Conservation (phyloP, 148 eudicot genomes). For the Cornus florida region DNA sequence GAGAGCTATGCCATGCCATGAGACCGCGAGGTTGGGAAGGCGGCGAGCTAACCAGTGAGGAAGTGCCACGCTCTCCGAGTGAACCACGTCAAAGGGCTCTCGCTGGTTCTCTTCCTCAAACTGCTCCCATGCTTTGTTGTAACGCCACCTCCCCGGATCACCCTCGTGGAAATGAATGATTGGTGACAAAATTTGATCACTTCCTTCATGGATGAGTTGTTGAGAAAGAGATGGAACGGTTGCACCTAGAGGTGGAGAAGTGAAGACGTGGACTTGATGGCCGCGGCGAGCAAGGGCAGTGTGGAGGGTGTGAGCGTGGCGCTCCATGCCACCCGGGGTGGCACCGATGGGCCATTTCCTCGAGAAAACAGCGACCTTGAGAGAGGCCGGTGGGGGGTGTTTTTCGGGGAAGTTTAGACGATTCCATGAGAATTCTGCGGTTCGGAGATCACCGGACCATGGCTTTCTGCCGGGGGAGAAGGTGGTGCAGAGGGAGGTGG, state of each 20-base stretch:
- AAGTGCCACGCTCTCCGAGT: conserved; percentile 82
- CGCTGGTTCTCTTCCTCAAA: conserved; percentile 56
- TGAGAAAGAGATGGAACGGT: background rate
- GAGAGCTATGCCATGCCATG: conserved; percentile 89
- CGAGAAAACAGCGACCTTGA: conserved; percentile 72
- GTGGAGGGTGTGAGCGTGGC: conserved; percentile 76
- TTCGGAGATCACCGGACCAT: conserved; percentile 69
- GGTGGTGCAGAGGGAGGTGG: conserved; percentile 30
- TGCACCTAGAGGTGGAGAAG: conserved; percentile 40
- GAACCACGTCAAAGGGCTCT: conserved; percentile 65
- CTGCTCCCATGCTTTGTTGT: conserved; percentile 84
- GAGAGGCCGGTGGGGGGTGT: conserved; percentile 24
- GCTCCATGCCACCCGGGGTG: conserved; percentile 88
- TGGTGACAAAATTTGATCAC: conserved; percentile 23
- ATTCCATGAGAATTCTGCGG: conserved; percentile 74
- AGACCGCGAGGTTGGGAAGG: conserved; percentile 62
- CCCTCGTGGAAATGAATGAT: conserved; percentile 65
- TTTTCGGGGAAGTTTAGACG: conserved; percentile 28
- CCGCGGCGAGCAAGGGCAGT: conserved; percentile 62
- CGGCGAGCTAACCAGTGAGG: conserved; percentile 59
- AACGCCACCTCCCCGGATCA: conserved; percentile 62
- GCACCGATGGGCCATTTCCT: conserved; percentile 72
- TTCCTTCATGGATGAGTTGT: too few relatives aligned
- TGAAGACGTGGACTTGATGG: conserved; percentile 68
- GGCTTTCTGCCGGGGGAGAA: conserved; percentile 10